Evolutionary conservation across 176 grass and related monocot species (phyloP).

Genomic region (Juncus effusus): DNA sequence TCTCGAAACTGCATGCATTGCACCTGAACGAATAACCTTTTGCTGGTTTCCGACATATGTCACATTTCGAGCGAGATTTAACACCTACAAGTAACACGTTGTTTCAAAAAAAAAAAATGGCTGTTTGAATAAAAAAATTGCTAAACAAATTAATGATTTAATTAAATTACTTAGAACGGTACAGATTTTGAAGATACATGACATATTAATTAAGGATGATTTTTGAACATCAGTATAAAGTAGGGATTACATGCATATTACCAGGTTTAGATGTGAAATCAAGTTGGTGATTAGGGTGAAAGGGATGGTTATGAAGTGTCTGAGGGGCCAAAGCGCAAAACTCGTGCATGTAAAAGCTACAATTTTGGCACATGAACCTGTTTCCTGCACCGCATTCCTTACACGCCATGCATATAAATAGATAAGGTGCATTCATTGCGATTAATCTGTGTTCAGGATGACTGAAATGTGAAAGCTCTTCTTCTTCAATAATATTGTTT

Average conservation of each 20-base stretch:
- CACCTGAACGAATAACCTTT: constrained; percentile 66
- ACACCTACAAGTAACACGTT: constrained; percentile 31
- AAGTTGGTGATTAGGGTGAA: constrained; percentile 60
- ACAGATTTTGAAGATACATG: no score
- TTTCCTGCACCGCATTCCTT: constrained; percentile 80
- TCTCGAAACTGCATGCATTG: constrained; percentile 66
- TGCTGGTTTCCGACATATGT: constrained; percentile 60
- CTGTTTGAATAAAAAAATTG: no score
- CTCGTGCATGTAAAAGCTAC: constrained; percentile 78
- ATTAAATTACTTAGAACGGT: not conserved
- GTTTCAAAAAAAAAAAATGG: not conserved
- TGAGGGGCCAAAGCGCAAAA: constrained; percentile 76
- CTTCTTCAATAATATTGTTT: not conserved
- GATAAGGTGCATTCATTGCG: constrained; percentile 54
- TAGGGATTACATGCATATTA: not conserved
- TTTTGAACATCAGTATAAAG: no score
- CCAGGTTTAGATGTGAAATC: constrained; percentile 59
- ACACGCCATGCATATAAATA: constrained; percentile 84
- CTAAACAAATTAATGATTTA: not conserved
- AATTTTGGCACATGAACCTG: constrained; percentile 72
- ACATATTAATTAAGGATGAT: no score
- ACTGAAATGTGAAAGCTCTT: constrained; percentile 61
- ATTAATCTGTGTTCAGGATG: constrained; percentile 72
- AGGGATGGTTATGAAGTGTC: constrained; percentile 56
- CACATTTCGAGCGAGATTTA: constrained; percentile 57